Percentiles rank a stretch among this genome's conserved stretches.
Evolutionary conservation across 148 eudicot species (phyloP).

Genomic region (Diospyros kaki): DNA sequence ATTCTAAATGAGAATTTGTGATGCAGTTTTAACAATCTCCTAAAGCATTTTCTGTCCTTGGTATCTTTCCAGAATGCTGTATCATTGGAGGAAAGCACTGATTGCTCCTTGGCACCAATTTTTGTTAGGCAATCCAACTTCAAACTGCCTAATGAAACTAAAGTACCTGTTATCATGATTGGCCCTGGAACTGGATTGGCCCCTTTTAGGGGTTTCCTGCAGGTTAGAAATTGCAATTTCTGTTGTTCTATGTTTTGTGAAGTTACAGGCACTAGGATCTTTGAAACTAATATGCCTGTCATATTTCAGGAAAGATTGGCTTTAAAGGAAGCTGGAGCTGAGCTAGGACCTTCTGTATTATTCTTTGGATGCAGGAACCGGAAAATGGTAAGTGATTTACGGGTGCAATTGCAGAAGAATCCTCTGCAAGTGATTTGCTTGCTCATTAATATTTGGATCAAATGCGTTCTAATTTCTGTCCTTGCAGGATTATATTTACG

Average conservation of each 20-base stretch:
- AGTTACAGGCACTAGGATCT: not conserved
- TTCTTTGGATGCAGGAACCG: constrained; percentile 95
- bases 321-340: constrained; percentile 79
- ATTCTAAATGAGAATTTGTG: not conserved
- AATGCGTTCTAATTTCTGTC: not conserved
- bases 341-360: constrained; percentile 67
- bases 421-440: not conserved
- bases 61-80: constrained; percentile 60
- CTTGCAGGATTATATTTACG: constrained; percentile 77
- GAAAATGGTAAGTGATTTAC: constrained; percentile 41
- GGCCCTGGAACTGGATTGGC: constrained; percentile 99
- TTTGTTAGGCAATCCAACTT: constrained; percentile 92
- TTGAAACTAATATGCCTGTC: not conserved
- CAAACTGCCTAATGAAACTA: constrained; percentile 73
- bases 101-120: constrained; percentile 82
- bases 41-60: constrained; percentile 7
- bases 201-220: constrained; percentile 97
- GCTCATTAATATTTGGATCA: not conserved
- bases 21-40: not conserved
- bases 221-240: constrained; percentile 37
- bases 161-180: constrained; percentile 84
- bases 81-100: constrained; percentile 51
- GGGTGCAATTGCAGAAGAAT: not conserved
- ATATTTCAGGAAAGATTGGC: constrained; percentile 73
- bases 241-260: not conserved